These are phyloP conservation scores for Davidsoniella eucalypti DNA, from an alignment of 2,329 filamentous ascomycete species.

Conservation along the genomic window DNA sequence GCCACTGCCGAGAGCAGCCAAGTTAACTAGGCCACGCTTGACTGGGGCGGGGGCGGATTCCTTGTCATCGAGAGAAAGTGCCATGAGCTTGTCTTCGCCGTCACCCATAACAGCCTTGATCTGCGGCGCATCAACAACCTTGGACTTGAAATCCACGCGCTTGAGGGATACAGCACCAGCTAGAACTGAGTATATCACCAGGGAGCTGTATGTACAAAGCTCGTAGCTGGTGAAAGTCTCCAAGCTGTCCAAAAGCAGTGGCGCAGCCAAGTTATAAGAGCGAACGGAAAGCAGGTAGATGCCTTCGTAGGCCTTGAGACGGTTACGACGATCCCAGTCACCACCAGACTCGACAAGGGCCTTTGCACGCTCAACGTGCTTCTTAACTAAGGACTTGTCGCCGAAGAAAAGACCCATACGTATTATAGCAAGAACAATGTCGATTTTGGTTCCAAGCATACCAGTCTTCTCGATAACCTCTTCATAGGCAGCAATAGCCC, in stretches of 20 bases:
- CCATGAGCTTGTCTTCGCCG: slow-evolving; percentile 72
- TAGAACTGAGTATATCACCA: slow-evolving; percentile 91
- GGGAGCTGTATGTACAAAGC: slow-evolving; percentile 85
- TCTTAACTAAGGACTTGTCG: slow-evolving; percentile 82
- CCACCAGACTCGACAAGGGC: slow-evolving; percentile 84
- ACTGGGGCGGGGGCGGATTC: slow-evolving; percentile 53
- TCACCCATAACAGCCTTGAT: slow-evolving; percentile 94
- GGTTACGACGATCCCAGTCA: slow-evolving; percentile 96
- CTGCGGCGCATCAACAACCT: slow-evolving; percentile 95
- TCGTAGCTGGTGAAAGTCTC: slow-evolving; percentile 98
- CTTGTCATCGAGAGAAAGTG: slow-evolving; percentile 63
- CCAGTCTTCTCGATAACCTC: slow-evolving; percentile 93
- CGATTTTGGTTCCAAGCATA: slow-evolving; percentile 91
- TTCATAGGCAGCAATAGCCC: slow-evolving; percentile 84
- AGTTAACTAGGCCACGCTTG: slow-evolving; percentile 55
- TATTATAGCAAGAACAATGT: slow-evolving; percentile 90
- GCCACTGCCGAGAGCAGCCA: slow-evolving; percentile 63
- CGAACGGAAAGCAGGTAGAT: slow-evolving; percentile 84
- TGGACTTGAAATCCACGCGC: slow-evolving; percentile 96
- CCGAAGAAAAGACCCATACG: slow-evolving; percentile 92
- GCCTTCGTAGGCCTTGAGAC: slow-evolving; percentile 95
- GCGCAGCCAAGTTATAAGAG: slow-evolving; percentile 76
- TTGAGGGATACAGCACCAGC: slow-evolving; percentile 89
- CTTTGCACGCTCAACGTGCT: slow-evolving; percentile 79
- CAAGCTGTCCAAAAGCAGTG: slow-evolving; percentile 85